phyloP scores from a whole-genome alignment of 1,139 yeast species.

The Yamadazyma dendronema region DNA sequence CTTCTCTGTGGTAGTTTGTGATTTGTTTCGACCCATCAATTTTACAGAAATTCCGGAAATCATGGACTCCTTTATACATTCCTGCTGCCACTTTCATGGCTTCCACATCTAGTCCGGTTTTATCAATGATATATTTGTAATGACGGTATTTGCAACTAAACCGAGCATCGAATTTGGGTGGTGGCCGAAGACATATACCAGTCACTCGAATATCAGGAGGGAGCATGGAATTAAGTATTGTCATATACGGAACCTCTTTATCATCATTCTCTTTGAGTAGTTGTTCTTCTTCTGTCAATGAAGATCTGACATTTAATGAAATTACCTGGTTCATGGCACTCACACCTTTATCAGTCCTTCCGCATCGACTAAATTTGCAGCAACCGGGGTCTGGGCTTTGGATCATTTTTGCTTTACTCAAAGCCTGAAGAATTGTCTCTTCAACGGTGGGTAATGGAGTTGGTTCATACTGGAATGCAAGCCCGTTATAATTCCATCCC shows the following conservation, averaged over 20 bases:
- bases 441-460: conserved; percentile 90
- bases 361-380: conserved; percentile 83
- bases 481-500: conserved; percentile 93
- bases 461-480: conserved; percentile 73
- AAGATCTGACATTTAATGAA: conserved; percentile 73
- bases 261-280: conserved; percentile 51
- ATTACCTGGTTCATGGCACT: conserved; percentile 97
- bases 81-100: conserved; percentile 71
- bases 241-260: conserved; percentile 73
- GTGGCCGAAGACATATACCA: conserved; percentile 80
- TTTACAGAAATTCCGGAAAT: conserved; percentile 92
- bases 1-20: conserved; percentile 63
- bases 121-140: conserved; percentile 74
- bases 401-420: conserved; percentile 66
- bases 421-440: conserved; percentile 66
- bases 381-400: conserved; percentile 59
- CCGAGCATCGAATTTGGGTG: conserved; percentile 82
- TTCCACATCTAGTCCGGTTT: conserved; percentile 55
- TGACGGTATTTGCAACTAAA: conserved; percentile 84
- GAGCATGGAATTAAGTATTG: conserved; percentile 69
- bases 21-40: conserved; percentile 93
- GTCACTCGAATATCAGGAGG: conserved; percentile 86
- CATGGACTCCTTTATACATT: conserved; percentile 71
- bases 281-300: conserved; percentile 57
- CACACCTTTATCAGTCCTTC: conserved; percentile 95